These are phyloP conservation scores for Cercospora sp. DNA, from an alignment of 2,329 filamentous ascomycete species.

Conservation along the genomic window DNA sequence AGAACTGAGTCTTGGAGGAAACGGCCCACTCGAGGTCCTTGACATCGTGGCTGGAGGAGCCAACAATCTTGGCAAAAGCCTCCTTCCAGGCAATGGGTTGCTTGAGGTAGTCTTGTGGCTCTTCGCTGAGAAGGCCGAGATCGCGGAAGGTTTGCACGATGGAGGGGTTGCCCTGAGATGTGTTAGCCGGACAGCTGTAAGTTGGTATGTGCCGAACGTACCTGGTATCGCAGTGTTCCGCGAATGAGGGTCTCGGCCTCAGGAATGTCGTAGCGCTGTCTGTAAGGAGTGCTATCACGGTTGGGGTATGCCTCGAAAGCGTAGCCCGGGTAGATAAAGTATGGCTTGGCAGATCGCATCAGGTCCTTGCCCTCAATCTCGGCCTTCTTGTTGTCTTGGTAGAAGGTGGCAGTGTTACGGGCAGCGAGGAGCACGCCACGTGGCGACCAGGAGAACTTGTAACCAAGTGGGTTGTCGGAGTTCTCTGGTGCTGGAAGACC, in stretches of 20 bases:
- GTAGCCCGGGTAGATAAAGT: conserved; percentile 85
- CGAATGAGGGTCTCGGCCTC: conserved; percentile 86
- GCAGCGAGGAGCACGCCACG: conserved; percentile 86
- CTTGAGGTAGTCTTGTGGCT: conserved; percentile 65
- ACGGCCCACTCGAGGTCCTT: conserved; percentile 68
- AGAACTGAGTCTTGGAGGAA: conserved; percentile 72
- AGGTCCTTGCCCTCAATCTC: conserved; percentile 50
- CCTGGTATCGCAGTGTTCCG: conserved; percentile 74
- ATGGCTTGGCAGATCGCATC: conserved; percentile 86
- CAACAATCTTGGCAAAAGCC: conserved; percentile 75
- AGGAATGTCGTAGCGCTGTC: conserved; percentile 85
- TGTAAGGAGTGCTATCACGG: conserved; percentile 84
- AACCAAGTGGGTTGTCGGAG: conserved; percentile 87
- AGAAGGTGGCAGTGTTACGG: conserved; percentile 81
- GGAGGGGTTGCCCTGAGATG: conserved; percentile 73
- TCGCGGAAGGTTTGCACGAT: conserved; percentile 87
- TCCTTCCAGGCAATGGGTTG: conserved; percentile 73
- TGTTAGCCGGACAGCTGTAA: not conserved
- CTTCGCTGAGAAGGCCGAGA: conserved; percentile 82
- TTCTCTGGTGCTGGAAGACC: conserved; percentile 68
- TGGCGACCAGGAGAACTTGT: conserved; percentile 79
- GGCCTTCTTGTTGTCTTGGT: conserved; percentile 73
- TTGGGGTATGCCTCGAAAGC: conserved; percentile 92
- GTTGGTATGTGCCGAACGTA: not conserved
- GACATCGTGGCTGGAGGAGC: conserved; percentile 65